phyloP scores from a whole-genome alignment of 345 rosid species.

The Lumnitzera littorea region DNA sequence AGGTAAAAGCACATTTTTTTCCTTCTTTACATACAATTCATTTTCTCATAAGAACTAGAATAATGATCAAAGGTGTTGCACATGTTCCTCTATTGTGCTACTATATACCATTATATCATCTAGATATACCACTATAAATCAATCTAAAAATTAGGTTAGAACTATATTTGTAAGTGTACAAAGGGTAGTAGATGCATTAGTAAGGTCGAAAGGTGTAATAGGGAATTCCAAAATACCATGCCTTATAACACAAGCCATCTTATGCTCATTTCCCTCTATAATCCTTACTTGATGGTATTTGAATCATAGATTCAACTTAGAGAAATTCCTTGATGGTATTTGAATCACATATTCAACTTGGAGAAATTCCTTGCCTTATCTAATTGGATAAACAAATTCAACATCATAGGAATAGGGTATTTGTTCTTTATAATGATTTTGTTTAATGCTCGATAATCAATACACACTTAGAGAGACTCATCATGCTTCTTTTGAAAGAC shows the following conservation, averaged over 20 bases:
- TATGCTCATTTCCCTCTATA: background rate
- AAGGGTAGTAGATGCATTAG: too few species aligned
- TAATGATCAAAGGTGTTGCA: too few species aligned
- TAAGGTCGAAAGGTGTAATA: too few species aligned
- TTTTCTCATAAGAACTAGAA: too few species aligned
- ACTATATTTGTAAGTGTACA: too few species aligned
- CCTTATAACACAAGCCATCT: background rate
- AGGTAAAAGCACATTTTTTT: too few species aligned
- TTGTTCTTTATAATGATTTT: conserved; percentile 2
- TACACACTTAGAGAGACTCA: background rate
- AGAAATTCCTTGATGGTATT: too few species aligned
- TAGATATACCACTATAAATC: too few species aligned
- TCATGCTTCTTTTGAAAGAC: conserved; percentile 8
- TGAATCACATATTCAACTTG: background rate
- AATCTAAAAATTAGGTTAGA: too few species aligned
- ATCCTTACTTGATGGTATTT: background rate
- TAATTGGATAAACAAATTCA: background rate
- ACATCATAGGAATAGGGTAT: background rate
- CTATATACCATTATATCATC: too few species aligned
- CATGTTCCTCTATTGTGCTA: too few species aligned
- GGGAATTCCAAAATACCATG: background rate
- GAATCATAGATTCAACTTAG: background rate
- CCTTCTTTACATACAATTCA: too few species aligned
- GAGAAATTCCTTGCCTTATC: background rate
- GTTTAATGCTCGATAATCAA: conserved; percentile 3